phyloP scores from a whole-genome alignment of 306 rosid genomes.

The Oemleria cerasiformis region DNA sequence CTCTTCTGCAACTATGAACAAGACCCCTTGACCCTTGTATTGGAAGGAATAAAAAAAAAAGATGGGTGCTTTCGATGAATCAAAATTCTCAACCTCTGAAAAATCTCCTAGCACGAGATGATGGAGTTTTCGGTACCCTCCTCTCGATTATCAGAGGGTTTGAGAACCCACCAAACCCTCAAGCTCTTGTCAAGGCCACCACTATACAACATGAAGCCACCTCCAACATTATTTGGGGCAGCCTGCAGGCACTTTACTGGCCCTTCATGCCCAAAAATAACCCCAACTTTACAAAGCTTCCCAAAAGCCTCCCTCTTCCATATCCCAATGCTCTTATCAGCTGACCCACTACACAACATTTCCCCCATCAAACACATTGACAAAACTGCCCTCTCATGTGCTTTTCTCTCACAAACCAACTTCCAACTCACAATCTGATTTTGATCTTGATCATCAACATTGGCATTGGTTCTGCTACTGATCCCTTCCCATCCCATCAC shows the following conservation, averaged over 20 bases:
- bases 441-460: neutral
- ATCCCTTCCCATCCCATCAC: conserved; percentile 66
- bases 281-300: conserved; percentile 57
- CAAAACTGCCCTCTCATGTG: conserved; percentile 77
- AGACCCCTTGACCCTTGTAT: conserved; percentile 7
- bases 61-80: conserved; percentile 27
- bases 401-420: conserved; percentile 54
- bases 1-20: conserved; percentile 25
- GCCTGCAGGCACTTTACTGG: conserved; percentile 92
- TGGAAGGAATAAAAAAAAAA: conserved; percentile 39
- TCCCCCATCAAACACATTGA: conserved; percentile 69
- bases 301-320: conserved; percentile 80
- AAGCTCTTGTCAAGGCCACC: conserved; percentile 88
- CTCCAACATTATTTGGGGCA: conserved; percentile 52
- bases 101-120: conserved; percentile 19
- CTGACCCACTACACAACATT: conserved; percentile 76
- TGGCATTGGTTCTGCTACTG: neutral
- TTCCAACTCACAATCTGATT: conserved; percentile 43
- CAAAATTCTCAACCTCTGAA: conserved; percentile 11
- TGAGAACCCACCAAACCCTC: conserved; percentile 98
- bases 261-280: conserved; percentile 77
- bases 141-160: conserved; percentile 20
- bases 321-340: conserved; percentile 75
- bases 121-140: conserved; percentile 28
- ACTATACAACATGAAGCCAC: conserved; percentile 79